These are phyloP conservation scores for Penicillium egyptiacum DNA, from an alignment of 495 filamentous ascomycete genomes.

Conservation along the genomic window DNA sequence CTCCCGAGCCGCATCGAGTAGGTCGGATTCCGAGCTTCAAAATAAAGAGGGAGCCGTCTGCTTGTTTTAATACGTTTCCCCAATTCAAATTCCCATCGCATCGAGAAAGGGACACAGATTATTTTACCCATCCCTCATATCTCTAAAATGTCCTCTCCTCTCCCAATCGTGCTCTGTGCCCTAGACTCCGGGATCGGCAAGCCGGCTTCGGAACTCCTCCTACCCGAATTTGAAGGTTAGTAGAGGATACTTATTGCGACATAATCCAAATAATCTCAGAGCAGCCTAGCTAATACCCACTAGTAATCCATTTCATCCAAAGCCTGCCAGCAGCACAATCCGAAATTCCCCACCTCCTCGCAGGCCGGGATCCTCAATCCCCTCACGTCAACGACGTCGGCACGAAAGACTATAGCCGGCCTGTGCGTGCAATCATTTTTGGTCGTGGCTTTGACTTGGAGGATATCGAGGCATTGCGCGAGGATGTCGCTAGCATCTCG, in stretches of 20 bases:
- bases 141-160: slow-evolving; percentile 15
- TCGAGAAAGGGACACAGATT: background rate
- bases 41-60: background rate
- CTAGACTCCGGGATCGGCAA: slow-evolving; percentile 28
- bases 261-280: background rate
- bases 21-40: slow-evolving; percentile 6
- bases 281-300: background rate
- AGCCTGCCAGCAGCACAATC: slow-evolving; percentile 19
- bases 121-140: background rate
- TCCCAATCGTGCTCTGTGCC: slow-evolving; percentile 28
- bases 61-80: background rate
- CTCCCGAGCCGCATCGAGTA: slow-evolving; percentile 1
- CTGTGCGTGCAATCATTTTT: slow-evolving; percentile 33
- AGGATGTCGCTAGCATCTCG: slow-evolving; percentile 8
- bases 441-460: slow-evolving; percentile 28
- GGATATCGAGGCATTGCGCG: slow-evolving; percentile 20
- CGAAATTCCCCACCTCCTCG: slow-evolving; percentile 31
- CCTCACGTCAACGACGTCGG: slow-evolving; percentile 26
- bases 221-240: slow-evolving; percentile 34
- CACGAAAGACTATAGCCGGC: slow-evolving; percentile 30
- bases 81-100: background rate
- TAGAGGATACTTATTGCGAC: slow-evolving; percentile 1
- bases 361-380: slow-evolving; percentile 27
- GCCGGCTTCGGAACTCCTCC: slow-evolving; percentile 24
- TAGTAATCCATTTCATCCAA: slow-evolving; percentile 34